Conservation (phyloP, 192 early-diverging fungal species). For the Podila verticillata region DNA sequence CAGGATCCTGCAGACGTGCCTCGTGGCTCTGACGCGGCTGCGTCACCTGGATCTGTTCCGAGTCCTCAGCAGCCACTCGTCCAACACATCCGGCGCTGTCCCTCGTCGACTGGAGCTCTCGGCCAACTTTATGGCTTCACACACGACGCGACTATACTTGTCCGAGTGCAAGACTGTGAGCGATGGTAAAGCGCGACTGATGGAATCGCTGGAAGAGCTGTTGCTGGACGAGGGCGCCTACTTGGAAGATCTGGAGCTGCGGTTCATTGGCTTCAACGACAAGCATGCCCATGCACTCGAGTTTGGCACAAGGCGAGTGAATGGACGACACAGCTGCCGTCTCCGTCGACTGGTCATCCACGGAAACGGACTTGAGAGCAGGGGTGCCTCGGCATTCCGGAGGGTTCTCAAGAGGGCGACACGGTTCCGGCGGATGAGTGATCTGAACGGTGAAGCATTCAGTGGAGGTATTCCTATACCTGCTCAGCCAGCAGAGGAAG, state of each 20-base stretch:
- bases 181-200: constrained; percentile 11
- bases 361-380: constrained; percentile 30
- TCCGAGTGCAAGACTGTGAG: constrained; percentile 22
- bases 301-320: constrained; percentile 22
- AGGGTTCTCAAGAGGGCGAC: constrained; percentile 27
- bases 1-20: constrained; percentile 31
- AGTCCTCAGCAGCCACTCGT: background rate
- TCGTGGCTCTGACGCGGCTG: constrained; percentile 7
- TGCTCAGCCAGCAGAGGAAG: background rate
- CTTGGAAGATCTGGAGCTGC: constrained; percentile 36
- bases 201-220: constrained; percentile 38
- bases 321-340: constrained; percentile 6
- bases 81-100: background rate
- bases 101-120: constrained; percentile 39
- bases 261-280: constrained; percentile 44
- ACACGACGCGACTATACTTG: constrained; percentile 18
- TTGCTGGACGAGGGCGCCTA: constrained; percentile 17
- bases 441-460: background rate
- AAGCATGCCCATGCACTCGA: constrained; percentile 45
- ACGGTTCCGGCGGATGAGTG: background rate
- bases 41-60: constrained; percentile 33
- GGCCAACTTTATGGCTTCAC: constrained; percentile 12
- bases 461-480: background rate
- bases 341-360: constrained; percentile 43
- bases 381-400: constrained; percentile 23